Base-by-base conservation (phyloP, 345 rosid species). In the Trapa incisa region DNA sequence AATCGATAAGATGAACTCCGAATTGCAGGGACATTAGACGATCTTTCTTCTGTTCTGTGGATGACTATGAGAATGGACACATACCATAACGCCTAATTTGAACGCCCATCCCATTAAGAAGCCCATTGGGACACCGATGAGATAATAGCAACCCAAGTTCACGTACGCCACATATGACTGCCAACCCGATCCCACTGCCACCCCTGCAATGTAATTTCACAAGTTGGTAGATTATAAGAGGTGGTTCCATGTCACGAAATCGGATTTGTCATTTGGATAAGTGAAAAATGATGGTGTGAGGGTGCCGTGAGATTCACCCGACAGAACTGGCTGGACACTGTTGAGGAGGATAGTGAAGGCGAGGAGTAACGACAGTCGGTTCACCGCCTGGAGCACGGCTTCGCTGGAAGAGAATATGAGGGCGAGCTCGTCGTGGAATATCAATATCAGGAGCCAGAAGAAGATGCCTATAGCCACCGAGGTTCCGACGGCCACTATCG, bases 101-200 rank as follows among this genome's bases (percentile, higher is more conserved):
- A 94, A 87, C 66, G 12, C 77, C 99, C 99, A 94, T 12, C 99
- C 99, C 96, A 94, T 94, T n/a, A 85, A 9, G 65, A 86, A 76
- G 47, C 99, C 97, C 43, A 91, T 75, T 0, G 99, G 99, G 62
- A 80, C 81, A 0, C 99, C 99, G 36, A 91, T 70, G 64, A 80
- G 42, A 66, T 94, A 94, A 63, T 91, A 91, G 83, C 96, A 88
- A 22, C 95, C 97, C 74, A 94, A 77, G 76, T 94, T 94, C 72
- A 94, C 79, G 74, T 89, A 94, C 0, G 97, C 99, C 71, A 94
- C 92, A 12, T 81, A 83, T 3, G 92, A 85, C 77, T 91, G 97
- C 97, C 96, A 94, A 6, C 99, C 99, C 5, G 97, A 94, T 56
- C 99, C 99, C 54, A 94, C 88, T 6, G 99, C 97, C 39, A 94